Base-by-base conservation (phyloP, 2,329 filamentous ascomycete genomes). In the Trichoderma semiorbis region DNA sequence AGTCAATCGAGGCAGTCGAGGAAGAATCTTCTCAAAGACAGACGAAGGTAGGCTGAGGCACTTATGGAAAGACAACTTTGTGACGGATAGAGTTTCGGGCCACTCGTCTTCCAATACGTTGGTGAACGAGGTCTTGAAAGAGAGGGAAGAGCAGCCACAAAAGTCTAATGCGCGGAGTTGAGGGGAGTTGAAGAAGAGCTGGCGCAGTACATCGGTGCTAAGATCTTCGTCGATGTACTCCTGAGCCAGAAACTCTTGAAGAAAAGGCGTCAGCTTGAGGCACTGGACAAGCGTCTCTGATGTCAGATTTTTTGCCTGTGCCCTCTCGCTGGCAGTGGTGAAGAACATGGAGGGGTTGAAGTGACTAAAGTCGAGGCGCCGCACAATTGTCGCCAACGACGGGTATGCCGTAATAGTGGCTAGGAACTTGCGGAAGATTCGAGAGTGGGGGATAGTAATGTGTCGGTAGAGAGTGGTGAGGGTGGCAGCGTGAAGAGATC, bases 221-320 rank as follows among this genome's bases (percentile, higher is more conserved):
- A 95, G 84, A 75, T 96, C 93, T 64, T 91, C 89, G 78, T 95
- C 92, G 67, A 96, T 85, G 76, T 95, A 92, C 81, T 96, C 93
- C 82, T 95, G 93, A 21, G 90, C 89, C 64, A 95, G 84, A 78
- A 94, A 93, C 81, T 95, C 93, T 77, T 91, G 90, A 36, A 96
- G 84, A 76, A 91, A 90, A 2, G 92, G 91, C 6, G 92, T 90
- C 73, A 94, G 83, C 74, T 91, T 84, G 68, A 96, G 84, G 79
- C 92, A 94, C 79, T 90, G 86, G 67, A 91, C 82, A 62, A 96
- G 85, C 6, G 92, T 95, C 78, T 89, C 88, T 16, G 91, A 85
- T 24, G 93, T 95, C 76, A 96, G 81, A 81, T 95, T 94, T 78
- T 89, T 89, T 71, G 93, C 93, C 80, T 92, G 88, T 26, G 88